These are phyloP conservation scores for Microthlaspi erraticum DNA, from an alignment of 345 rosid genomes.

Conservation along the genomic window DNA sequence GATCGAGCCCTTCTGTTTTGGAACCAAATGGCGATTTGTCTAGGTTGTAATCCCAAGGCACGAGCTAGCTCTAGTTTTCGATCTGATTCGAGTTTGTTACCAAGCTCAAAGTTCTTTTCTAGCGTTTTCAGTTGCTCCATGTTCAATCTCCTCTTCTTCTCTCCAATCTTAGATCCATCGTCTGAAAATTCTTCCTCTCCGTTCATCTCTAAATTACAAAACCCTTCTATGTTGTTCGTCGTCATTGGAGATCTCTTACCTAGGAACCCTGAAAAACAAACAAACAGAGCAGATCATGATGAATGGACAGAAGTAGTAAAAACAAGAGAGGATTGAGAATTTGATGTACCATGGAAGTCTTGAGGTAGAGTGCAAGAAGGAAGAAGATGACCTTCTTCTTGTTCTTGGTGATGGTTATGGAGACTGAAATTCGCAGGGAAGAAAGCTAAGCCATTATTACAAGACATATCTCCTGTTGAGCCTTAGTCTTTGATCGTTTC, in stretches of 20 bases:
- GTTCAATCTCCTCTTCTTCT: constrained; percentile 90
- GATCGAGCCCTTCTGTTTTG: constrained; percentile 95
- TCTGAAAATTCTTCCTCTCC: constrained; percentile 84
- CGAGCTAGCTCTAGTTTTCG: constrained; percentile 90
- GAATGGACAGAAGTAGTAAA: background rate
- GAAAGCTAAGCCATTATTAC: constrained; percentile 89
- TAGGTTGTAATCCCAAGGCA: constrained; percentile 87
- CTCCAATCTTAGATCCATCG: constrained; percentile 91
- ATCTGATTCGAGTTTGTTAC: constrained; percentile 96
- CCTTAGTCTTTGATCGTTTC: background rate
- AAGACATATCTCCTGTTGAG: constrained; percentile 50
- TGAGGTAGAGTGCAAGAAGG: constrained; percentile 50
- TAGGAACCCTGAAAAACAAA: constrained; percentile 42
- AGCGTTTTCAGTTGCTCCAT: constrained; percentile 86
- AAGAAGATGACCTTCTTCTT: constrained; percentile 59
- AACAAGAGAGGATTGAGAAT: background rate
- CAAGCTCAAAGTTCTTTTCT: constrained; percentile 92
- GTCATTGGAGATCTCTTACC: constrained; percentile 78
- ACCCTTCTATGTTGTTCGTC: constrained; percentile 50
- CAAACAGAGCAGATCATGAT: constrained; percentile 3
- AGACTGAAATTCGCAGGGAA: constrained; percentile 81
- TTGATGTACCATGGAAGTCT: constrained; percentile 69
- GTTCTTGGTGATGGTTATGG: constrained; percentile 68
- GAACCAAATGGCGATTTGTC: constrained; percentile 95
- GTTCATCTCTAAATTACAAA: constrained; percentile 50